phyloP scores from a whole-genome alignment of 805 yeast species.

The Teunomyces kruisii region DNA sequence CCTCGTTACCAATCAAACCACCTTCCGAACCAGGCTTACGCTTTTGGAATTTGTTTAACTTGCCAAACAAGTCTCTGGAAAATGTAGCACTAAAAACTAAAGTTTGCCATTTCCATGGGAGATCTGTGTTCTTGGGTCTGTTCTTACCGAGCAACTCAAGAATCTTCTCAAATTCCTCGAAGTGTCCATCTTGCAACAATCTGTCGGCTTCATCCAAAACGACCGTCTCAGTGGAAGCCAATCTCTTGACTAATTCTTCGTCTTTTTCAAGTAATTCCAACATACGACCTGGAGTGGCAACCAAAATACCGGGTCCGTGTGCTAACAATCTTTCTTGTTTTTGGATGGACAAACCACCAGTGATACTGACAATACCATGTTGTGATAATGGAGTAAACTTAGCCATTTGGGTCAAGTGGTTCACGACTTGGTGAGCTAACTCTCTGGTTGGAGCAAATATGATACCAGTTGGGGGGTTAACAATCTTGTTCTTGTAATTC shows the following conservation, averaged over 20 bases:
- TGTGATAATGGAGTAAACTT: constrained; percentile 51
- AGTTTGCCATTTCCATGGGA: constrained; percentile 67
- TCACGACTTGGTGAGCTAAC: constrained; percentile 88
- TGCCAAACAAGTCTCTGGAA: constrained; percentile 75
- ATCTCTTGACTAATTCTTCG: constrained; percentile 40
- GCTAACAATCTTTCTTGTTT: constrained; percentile 82
- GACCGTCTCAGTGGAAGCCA: constrained; percentile 48
- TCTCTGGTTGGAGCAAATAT: constrained; percentile 96
- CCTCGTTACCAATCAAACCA: constrained; percentile 48
- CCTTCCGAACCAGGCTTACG: constrained; percentile 20
- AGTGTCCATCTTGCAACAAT: constrained; percentile 91
- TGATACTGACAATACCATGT: constrained; percentile 68
- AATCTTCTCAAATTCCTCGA: constrained; percentile 85
- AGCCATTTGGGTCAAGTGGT: constrained; percentile 64
- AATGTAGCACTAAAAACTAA: constrained; percentile 95
- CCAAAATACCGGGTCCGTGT: constrained; percentile 75
- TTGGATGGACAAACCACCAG: constrained; percentile 94
- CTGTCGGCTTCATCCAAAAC: constrained; percentile 97
- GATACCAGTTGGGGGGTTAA: constrained; percentile 62
- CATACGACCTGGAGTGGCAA: constrained; percentile 95
- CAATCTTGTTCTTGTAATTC: constrained; percentile 16
- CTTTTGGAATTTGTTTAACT: constrained; percentile 47
- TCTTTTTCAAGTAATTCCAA: constrained; percentile 74
- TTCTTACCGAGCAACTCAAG: constrained; percentile 59
- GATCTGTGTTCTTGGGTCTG: constrained; percentile 40